Evolutionary conservation across 768 basidiomycete species (phyloP).

Genomic region (Kwoniella mangroviensis): DNA sequence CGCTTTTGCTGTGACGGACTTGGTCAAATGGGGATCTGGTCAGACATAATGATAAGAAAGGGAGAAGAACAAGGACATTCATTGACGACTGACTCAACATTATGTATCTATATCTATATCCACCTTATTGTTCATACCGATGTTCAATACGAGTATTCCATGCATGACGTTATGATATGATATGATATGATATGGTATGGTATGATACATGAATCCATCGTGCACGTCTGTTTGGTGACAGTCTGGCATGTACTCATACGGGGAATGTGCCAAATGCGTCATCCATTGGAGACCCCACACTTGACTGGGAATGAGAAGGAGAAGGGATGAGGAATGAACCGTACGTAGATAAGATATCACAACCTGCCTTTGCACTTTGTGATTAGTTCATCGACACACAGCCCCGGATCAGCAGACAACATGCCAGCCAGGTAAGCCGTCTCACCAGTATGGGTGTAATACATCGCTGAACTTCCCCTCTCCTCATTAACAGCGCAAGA

Average conservation of each 20-base stretch:
- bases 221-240: not conserved
- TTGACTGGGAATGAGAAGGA: not conserved
- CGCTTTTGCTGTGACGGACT: conserved; percentile 28
- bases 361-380: not conserved
- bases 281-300: not conserved
- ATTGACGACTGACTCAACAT: not conserved
- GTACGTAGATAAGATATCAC: not conserved
- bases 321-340: not conserved
- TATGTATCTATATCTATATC: not conserved
- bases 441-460: too few species aligned
- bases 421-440: too few species aligned
- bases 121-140: conserved; percentile 22
- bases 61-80: not conserved
- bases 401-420: too few species aligned
- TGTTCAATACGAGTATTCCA: not conserved
- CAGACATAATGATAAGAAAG: conserved; percentile 9
- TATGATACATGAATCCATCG: too few species aligned
- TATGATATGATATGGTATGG: not conserved
- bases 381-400: too few species aligned
- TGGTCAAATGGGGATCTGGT: conserved; percentile 27
- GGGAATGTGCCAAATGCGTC: not conserved
- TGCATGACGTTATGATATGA: conserved; percentile 8
- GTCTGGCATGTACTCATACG: not conserved
- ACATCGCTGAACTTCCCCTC: not conserved
- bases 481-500: conserved; percentile 22